Evolutionary conservation across 1,139 yeast genomes (phyloP).

Genomic region (Candida glucosophila): DNA sequence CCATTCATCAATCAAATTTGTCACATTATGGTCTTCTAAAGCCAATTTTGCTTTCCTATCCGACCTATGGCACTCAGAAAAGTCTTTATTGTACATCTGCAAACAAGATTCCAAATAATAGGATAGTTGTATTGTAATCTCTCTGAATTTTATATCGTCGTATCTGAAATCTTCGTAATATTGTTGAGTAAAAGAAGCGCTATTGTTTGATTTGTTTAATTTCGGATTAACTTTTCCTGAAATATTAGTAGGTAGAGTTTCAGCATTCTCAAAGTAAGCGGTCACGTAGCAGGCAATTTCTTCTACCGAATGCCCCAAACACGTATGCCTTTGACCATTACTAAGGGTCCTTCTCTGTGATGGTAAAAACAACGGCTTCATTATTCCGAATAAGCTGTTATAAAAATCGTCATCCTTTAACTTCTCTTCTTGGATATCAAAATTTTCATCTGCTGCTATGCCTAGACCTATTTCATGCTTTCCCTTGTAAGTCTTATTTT

Average conservation of each 20-base stretch:
- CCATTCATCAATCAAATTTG: constrained; percentile 11
- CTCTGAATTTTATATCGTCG: constrained; percentile 24
- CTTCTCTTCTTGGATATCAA: too few relatives aligned
- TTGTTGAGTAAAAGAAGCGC: not conserved
- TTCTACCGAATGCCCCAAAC: constrained; percentile 21
- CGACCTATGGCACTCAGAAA: constrained; percentile 1
- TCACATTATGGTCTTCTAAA: too few relatives aligned
- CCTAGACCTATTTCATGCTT: constrained; percentile 18
- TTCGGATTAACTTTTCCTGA: constrained; percentile 1
- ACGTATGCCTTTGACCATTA: constrained; percentile 15
- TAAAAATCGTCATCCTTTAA: constrained; percentile 17
- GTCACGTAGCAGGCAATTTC: constrained; percentile 21
- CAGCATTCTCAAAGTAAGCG: constrained; percentile 14
- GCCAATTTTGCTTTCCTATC: too few relatives aligned
- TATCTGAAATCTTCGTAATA: too few relatives aligned
- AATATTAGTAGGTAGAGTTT: not conserved
- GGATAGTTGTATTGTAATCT: constrained; percentile 21
- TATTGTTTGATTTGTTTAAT: constrained; percentile 1
- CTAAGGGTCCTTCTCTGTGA: constrained; percentile 13
- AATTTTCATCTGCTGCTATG: constrained; percentile 9
- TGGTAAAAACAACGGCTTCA: constrained; percentile 16
- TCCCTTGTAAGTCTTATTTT: constrained; percentile 13
- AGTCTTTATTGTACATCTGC: constrained; percentile 17
- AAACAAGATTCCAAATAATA: constrained; percentile 19
- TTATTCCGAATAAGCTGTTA: constrained; percentile 12